These are phyloP conservation scores for Suhomyces kilbournensis DNA, from an alignment of 805 yeast genomes.

Conservation along the genomic window DNA sequence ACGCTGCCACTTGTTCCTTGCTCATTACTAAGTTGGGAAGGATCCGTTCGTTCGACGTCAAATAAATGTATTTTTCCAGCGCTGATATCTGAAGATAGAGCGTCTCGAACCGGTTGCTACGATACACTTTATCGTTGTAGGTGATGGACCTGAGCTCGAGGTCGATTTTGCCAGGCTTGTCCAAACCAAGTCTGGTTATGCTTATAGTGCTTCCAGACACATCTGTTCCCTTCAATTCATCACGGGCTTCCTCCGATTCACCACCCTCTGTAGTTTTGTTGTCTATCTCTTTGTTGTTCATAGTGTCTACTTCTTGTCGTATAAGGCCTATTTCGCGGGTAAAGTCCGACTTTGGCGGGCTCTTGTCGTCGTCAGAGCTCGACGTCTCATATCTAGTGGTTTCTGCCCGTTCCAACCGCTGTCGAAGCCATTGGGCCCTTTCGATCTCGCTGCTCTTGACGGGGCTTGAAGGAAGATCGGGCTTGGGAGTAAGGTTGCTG, in stretches of 20 bases:
- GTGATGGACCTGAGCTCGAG: conserved; percentile 2
- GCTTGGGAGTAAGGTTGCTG: conserved; percentile 1
- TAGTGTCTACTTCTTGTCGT: not conserved
- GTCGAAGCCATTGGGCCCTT: conserved; percentile 1
- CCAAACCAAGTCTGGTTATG: not conserved
- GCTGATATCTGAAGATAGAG: conserved; percentile 2
- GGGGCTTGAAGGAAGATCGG: not conserved
- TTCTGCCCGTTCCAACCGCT: not conserved
- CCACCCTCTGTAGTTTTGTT: not conserved
- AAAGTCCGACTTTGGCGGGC: not conserved
- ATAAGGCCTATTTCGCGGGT: not conserved
- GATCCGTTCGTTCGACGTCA: conserved; percentile 4
- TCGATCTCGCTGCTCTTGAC: not conserved
- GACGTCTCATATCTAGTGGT: not conserved
- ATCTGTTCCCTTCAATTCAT: not conserved
- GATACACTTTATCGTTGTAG: not conserved
- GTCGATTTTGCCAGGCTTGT: not conserved
- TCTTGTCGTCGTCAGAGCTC: not conserved
- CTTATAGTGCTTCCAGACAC: not conserved
- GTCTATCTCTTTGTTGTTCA: not conserved
- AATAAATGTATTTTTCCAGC: conserved; percentile 1
- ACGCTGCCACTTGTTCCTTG: conserved; percentile 1
- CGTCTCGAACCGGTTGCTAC: not conserved
- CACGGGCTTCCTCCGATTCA: not conserved
- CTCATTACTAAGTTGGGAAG: conserved; percentile 3